Percentiles rank a stretch among this genome's conserved stretches.
phyloP scores from a whole-genome alignment of 164 flowering plant species.

The Piper longum region DNA sequence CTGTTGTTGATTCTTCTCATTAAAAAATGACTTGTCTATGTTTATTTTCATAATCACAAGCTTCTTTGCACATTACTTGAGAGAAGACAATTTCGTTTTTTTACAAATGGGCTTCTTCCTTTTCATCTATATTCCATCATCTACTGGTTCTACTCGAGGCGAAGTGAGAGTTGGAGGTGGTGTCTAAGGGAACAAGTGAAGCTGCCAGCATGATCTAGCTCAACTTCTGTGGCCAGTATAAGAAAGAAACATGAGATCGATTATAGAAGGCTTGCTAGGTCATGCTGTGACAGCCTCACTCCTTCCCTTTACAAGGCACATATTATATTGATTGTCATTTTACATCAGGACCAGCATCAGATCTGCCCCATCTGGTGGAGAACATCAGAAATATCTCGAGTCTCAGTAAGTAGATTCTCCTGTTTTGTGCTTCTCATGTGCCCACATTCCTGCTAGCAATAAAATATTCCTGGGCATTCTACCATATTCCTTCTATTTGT shows the following conservation, averaged over 20 bases:
- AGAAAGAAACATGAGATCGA: neutral
- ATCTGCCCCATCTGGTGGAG: neutral
- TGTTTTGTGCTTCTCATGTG: neutral
- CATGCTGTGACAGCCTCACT: slow-evolving; percentile 92
- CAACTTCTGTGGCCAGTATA: slow-evolving; percentile 11
- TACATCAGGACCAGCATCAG: neutral
- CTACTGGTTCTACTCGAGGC: neutral
- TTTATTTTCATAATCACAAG: too few relatives aligned
- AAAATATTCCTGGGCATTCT: neutral
- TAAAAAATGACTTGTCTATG: too few relatives aligned
- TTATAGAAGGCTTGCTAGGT: slow-evolving; percentile 41
- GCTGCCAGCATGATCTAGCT: slow-evolving; percentile 97
- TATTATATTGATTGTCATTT: neutral
- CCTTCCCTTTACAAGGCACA: slow-evolving; percentile 43
- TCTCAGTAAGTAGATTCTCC: slow-evolving; percentile 15
- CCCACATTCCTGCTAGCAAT: neutral
- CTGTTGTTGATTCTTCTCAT: too few relatives aligned
- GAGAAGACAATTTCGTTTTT: too few relatives aligned
- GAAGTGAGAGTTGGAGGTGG: neutral
- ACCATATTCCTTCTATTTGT: neutral
- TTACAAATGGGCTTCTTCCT: too few relatives aligned
- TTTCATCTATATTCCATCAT: neutral
- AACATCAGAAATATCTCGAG: neutral
- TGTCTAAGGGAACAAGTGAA: slow-evolving; percentile 58
- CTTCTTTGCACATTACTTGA: too few relatives aligned